Conservation (phyloP, 345 rosid species). For the Sonneratia alba region DNA sequence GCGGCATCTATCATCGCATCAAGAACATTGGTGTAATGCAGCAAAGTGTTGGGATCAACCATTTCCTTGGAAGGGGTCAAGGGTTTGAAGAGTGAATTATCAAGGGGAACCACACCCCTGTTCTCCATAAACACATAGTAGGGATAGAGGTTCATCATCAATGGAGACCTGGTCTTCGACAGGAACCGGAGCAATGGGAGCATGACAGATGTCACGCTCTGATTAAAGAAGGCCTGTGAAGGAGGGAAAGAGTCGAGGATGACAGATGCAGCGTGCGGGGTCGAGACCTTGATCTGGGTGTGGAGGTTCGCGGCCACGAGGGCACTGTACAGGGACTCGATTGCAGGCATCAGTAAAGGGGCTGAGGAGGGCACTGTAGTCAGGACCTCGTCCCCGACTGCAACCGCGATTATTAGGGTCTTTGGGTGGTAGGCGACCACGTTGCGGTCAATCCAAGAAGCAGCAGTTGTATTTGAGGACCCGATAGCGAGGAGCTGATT, state of each 20-base stretch:
- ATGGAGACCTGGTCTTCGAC: constrained; percentile 66
- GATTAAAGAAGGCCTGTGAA: constrained; percentile 90
- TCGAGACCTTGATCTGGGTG: constrained; percentile 71
- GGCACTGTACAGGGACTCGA: constrained; percentile 74
- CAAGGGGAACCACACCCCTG: constrained; percentile 92
- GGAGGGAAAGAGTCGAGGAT: constrained; percentile 84
- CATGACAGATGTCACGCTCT: constrained; percentile 59
- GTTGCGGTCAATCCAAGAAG: constrained; percentile 72
- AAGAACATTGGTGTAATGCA: constrained; percentile 87
- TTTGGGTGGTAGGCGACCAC: constrained; percentile 74
- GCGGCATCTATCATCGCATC: constrained; percentile 97
- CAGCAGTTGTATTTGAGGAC: constrained; percentile 76
- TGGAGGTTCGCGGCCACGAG: constrained; percentile 90
- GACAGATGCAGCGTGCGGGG: constrained; percentile 79
- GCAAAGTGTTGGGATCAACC: constrained; percentile 94
- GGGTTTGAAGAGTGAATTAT: constrained; percentile 76
- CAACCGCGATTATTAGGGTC: constrained; percentile 56
- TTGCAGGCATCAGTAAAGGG: constrained; percentile 73
- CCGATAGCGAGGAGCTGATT: constrained; percentile 93
- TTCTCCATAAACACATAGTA: constrained; percentile 93
- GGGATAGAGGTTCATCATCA: constrained; percentile 97
- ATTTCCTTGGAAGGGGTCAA: constrained; percentile 84
- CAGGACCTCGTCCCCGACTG: constrained; percentile 90
- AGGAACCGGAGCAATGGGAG: constrained; percentile 70
- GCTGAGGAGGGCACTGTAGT: constrained; percentile 81